Percentiles rank a stretch among this genome's conserved stretches.
Evolutionary conservation across 2,329 filamentous ascomycete genomes (phyloP).

Genomic region (Pseudopyricularia cyperi): DNA sequence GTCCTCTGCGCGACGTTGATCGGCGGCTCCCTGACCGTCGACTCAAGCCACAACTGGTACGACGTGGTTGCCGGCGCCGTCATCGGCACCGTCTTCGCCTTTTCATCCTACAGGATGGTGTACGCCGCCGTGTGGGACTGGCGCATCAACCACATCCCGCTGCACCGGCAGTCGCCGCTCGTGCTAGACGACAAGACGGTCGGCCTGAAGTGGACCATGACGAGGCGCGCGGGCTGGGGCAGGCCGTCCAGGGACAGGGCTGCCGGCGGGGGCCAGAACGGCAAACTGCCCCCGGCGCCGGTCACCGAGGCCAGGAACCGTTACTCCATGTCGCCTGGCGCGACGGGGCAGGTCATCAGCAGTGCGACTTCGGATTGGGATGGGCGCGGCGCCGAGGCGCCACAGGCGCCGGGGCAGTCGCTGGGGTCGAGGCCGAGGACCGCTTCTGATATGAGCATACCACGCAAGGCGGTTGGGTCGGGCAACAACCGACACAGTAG

Average conservation of each 20-base stretch:
- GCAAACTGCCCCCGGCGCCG: not conserved
- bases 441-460: not conserved
- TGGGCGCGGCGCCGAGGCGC: not conserved
- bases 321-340: not conserved
- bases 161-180: slow-evolving; percentile 27
- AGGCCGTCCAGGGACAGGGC: not conserved
- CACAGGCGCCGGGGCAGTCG: not conserved
- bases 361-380: not conserved
- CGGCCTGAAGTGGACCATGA: not conserved
- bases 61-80: slow-evolving; percentile 51
- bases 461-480: not conserved
- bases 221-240: slow-evolving; percentile 1
- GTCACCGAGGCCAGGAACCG: not conserved
- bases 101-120: slow-evolving; percentile 50
- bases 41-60: slow-evolving; percentile 67
- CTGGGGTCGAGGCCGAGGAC: not conserved
- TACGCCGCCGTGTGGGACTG: slow-evolving; percentile 60
- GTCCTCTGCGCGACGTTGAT: slow-evolving; percentile 56
- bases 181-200: slow-evolving; percentile 5
- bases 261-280: not conserved
- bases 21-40: slow-evolving; percentile 55
- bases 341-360: not conserved
- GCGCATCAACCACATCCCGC: slow-evolving; percentile 53
- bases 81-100: slow-evolving; percentile 51
- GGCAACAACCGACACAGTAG: not conserved